Percentiles rank a stretch among this genome's conserved stretches.
Evolutionary conservation across 306 rosid species (phyloP).

Genomic region (Sechiopsis laciniata): DNA sequence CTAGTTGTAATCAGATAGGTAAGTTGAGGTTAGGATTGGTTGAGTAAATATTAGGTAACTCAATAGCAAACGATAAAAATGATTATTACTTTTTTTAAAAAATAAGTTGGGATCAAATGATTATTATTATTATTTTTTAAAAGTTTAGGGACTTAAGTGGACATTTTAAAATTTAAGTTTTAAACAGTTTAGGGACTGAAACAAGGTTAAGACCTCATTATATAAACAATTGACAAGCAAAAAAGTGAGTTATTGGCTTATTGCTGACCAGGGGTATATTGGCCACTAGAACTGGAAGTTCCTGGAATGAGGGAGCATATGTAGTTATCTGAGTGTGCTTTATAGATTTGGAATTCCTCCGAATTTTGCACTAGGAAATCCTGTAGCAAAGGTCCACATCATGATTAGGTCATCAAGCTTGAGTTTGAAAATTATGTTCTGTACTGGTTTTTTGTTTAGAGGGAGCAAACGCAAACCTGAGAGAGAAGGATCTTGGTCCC

Average conservation of each 20-base stretch:
- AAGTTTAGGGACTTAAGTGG: background rate
- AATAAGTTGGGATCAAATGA: background rate
- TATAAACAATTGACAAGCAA: background rate
- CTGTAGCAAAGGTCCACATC: constrained; percentile 28
- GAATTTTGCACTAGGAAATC: constrained; percentile 48
- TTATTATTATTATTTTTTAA: background rate
- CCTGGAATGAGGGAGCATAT: constrained; percentile 71
- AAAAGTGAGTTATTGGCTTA: background rate
- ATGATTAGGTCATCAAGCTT: background rate
- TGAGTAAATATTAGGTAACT: background rate
- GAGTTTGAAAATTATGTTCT: background rate
- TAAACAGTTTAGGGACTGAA: background rate
- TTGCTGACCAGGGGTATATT: constrained; percentile 65
- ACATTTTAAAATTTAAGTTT: background rate
- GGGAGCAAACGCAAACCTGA: constrained; percentile 36
- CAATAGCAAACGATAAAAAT: background rate
- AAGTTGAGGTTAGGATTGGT: background rate
- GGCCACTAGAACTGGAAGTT: constrained; percentile 55
- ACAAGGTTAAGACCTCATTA: background rate
- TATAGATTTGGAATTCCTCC: constrained; percentile 52
- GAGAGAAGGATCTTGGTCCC: constrained; percentile 81
- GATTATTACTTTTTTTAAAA: background rate
- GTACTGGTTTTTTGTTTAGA: background rate
- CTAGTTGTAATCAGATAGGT: background rate
- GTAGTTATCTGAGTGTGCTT: constrained; percentile 71